Evolutionary conservation across 2,329 filamentous ascomycete genomes (phyloP), one percentile per base, ranked within the genome.

Genomic region (Aspergillus costaricaensis): DNA sequence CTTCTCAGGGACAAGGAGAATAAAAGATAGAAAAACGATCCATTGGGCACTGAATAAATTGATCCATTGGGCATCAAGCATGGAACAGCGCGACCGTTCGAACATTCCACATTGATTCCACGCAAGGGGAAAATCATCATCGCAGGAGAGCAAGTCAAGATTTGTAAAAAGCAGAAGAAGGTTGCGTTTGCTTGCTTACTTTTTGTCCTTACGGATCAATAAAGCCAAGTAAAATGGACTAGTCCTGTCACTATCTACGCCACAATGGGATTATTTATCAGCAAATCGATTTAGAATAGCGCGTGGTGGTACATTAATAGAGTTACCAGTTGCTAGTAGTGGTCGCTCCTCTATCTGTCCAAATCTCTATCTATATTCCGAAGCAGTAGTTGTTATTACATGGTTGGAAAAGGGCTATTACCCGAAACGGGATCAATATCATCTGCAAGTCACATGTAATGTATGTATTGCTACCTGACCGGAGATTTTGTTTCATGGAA

Each of bases 101-200:
- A 38, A 55, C n/a, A 32, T 55, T 55, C 53, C 53, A 55, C 44
- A 23, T 47, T 19, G 15, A 55, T 55, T 55, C 53, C 39, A 55
- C 53, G 53, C 53, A 55, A 55, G 53, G 53, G 53, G 47, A 27
- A 15, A 23, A 4, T 25, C 25, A 27, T 25, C 23, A 25, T 27
- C 25, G 7, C 0, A 1, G 25, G 6, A 27, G 10, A 9, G 23
- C 4, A 23, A 3, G 30, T 36, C 32, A 36, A 36, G 32, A 36
- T 36, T 36, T 36, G 32, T 36, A 15, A 14, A 36, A 36, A 30
- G 27, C 27, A 30, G 27, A 30, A 30, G 27, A 30, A 27, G 25
- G 7, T 8, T 23, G 23, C 5, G 23, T 23, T 23, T 23, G 6
- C 23, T 25, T 27, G 7, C 7, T 9, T 27, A 27, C 25, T 27